These are phyloP conservation scores for Pseudofabraea citricarpa DNA, from an alignment of 2,329 filamentous ascomycete species.

Conservation along the genomic window DNA sequence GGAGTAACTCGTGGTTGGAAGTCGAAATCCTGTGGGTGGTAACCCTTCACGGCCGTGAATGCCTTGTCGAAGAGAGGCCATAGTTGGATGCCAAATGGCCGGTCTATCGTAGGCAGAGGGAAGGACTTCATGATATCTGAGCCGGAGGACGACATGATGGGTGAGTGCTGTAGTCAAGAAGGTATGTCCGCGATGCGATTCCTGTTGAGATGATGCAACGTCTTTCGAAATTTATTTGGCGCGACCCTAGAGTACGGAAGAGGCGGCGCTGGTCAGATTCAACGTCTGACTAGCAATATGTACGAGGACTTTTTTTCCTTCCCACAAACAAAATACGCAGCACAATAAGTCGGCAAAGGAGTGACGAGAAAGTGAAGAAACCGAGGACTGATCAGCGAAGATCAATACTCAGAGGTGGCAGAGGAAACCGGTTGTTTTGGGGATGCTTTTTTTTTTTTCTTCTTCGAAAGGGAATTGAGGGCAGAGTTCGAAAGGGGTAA, in stretches of 20 bases:
- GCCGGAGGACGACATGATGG: conserved; percentile 16
- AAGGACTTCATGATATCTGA: conserved; percentile 41
- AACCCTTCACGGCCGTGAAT: conserved; percentile 72
- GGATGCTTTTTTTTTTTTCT: neutral
- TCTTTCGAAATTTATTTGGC: neutral
- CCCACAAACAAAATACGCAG: neutral
- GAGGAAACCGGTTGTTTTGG: neutral
- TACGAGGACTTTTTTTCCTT: no score
- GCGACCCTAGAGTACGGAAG: neutral
- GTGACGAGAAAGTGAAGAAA: neutral
- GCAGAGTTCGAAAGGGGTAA: neutral
- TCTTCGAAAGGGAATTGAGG: neutral
- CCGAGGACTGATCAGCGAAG: neutral
- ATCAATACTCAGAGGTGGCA: neutral
- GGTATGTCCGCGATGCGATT: neutral
- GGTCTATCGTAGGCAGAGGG: conserved; percentile 77
- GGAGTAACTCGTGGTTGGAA: conserved; percentile 80
- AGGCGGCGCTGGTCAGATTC: neutral
- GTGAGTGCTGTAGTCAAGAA: neutral
- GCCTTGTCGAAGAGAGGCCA: conserved; percentile 94
- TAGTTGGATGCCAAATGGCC: conserved; percentile 83
- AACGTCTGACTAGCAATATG: no score
- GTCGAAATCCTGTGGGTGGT: conserved; percentile 78
- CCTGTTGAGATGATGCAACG: neutral
- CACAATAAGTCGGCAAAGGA: neutral